Evolutionary conservation across 176 grass and related monocot species (phyloP).

Genomic region (Eleusine coracana): DNA sequence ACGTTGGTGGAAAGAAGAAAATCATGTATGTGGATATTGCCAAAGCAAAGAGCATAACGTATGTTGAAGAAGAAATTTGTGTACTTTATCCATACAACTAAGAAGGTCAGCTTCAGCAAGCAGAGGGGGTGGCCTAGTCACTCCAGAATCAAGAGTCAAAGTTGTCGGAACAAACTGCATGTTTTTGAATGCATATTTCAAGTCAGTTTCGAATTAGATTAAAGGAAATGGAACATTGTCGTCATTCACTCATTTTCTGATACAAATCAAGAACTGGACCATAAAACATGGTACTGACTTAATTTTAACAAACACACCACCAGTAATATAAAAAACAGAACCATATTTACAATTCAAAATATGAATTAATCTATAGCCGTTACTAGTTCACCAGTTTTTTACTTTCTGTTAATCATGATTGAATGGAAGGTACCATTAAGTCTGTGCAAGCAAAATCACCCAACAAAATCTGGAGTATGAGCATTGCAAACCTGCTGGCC

Average conservation of each 20-base stretch:
- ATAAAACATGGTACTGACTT: background rate
- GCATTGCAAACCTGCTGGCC: slow-evolving; percentile 75
- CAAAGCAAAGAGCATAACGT: slow-evolving; percentile 25
- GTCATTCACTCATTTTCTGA: slow-evolving; percentile 22
- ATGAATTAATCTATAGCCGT: background rate
- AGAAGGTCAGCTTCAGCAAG: slow-evolving; percentile 97
- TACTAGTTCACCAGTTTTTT: slow-evolving; percentile 1
- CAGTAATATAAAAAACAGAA: slow-evolving; percentile 8
- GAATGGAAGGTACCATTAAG: slow-evolving; percentile 17
- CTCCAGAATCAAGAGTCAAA: slow-evolving; percentile 95
- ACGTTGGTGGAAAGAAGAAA: background rate
- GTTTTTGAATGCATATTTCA: slow-evolving; percentile 31
- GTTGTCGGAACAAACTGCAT: slow-evolving; percentile 86
- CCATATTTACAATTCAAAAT: slow-evolving; percentile 15
- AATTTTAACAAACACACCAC: slow-evolving; percentile 11
- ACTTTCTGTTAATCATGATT: slow-evolving; percentile 4
- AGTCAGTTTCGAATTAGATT: slow-evolving; percentile 13
- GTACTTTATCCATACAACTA: slow-evolving; percentile 94
- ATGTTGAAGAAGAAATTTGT: slow-evolving; percentile 29
- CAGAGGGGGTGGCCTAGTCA: slow-evolving; percentile 89
- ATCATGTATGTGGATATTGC: slow-evolving; percentile 13
- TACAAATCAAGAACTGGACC: slow-evolving; percentile 2
- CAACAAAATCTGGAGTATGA: slow-evolving; percentile 17
- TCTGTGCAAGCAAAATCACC: slow-evolving; percentile 17
- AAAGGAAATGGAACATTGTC: background rate